Evolutionary conservation across 2,329 filamentous ascomycete genomes (phyloP), one percentile per base, ranked within the genome.

Genomic region (Nothopassalora personata): DNA sequence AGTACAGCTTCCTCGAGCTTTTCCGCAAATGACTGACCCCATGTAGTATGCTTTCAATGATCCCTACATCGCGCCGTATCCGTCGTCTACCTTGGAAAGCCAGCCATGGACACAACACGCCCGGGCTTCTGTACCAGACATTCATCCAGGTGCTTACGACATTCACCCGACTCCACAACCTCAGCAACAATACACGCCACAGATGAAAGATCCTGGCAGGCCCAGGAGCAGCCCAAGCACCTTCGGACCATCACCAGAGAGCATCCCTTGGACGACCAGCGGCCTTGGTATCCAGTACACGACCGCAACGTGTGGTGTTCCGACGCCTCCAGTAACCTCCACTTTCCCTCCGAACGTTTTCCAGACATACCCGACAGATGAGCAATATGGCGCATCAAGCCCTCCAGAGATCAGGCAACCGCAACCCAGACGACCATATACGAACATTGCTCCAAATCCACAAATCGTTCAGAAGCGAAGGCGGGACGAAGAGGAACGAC

Each of bases 371-470:
- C 61, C 70, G 45, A 57, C 61, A 48, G 64, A 66, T 15, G 64
- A 67, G 50, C 62, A 61, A 65, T 57, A 69, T 69, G 64, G 70
- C 71, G 45, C 63, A 64, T 60, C 64, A 43, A 68, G 62, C 48
- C 67, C 70, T 33, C 70, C 68, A 30, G 64, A 70, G 51, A 62
- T 71, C 31, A 58, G 65, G 27, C 66, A 68, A 53, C 74, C 76
- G 6, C 74, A 76, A 58, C 72, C 76, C 10, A 72, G 75, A 58
- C 71, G 75, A 51, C 67, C 73, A 48, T 79, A 77, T 61, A 70
- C 76, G 28, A 73, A 71, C 28, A 77, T 80, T 47, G 76, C 76
- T 6, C 77, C 78, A 30, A 74, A 76, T 47, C 77, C 77, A 23
- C 51, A 65, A 67, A 5, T 67, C 70, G 6, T 68, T 69, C 31